phyloP scores from a whole-genome alignment of 345 rosid species.

The Ricinus communis region DNA sequence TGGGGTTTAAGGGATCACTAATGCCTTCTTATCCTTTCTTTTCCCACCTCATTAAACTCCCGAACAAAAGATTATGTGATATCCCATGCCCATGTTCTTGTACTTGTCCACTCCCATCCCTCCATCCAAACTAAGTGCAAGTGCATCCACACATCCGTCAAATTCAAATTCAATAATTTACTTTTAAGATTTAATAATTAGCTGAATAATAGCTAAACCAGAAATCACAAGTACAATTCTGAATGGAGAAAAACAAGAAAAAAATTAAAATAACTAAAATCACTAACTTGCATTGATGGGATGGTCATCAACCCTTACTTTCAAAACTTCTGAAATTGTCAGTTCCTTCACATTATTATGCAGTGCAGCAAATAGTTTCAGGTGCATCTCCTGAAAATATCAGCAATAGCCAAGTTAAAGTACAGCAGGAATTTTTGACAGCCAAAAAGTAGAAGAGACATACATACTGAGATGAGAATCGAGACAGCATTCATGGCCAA shows the following conservation, averaged over 20 bases:
- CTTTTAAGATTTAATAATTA: constrained; percentile 2
- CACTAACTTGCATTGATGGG: constrained; percentile 8
- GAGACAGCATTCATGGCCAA: constrained; percentile 69
- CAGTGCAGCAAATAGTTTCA: constrained; percentile 42
- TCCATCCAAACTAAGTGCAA: no score
- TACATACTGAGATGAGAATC: constrained; percentile 62
- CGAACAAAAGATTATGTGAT: no score
- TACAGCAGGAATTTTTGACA: constrained; percentile 1
- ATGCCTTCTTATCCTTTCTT: no score
- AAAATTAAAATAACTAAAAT: constrained; percentile 1
- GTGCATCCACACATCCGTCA: background rate
- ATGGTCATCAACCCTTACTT: constrained; percentile 42
- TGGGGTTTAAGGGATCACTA: no score
- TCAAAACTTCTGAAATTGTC: constrained; percentile 49
- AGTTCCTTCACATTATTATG: constrained; percentile 54
- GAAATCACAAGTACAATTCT: constrained; percentile 1
- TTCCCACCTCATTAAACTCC: no score
- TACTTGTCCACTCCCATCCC: no score
- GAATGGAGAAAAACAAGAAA: constrained; percentile 2
- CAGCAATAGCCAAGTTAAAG: constrained; percentile 16
- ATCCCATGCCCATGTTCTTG: no score
- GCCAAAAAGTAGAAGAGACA: constrained; percentile 20
- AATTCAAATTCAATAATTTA: background rate
- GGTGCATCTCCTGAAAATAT: constrained; percentile 56
- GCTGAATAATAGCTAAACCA: background rate